Conservation (phyloP, 202 grass and related monocot species). For the Digitaria exilis region DNA sequence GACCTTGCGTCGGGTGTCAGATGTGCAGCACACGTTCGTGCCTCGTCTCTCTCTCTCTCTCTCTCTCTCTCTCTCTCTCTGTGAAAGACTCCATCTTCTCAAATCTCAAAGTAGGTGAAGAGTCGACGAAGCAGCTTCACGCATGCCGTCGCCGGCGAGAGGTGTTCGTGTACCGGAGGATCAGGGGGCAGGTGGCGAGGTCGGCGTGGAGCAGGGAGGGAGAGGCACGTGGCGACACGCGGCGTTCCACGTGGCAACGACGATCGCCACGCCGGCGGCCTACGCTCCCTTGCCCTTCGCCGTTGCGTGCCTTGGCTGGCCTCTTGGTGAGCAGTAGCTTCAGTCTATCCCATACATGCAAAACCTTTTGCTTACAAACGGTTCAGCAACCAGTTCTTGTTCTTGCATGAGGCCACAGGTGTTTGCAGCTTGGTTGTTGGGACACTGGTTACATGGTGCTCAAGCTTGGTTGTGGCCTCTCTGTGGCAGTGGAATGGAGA, state of each 20-base stretch:
- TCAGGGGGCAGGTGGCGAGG: background rate
- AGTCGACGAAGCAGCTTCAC: background rate
- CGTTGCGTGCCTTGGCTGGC: slow-evolving; percentile 81
- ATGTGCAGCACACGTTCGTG: no score
- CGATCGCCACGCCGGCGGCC: slow-evolving; percentile 81
- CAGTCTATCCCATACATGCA: no score
- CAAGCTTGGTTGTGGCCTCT: slow-evolving; percentile 64
- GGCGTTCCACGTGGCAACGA: slow-evolving; percentile 74
- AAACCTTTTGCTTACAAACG: background rate
- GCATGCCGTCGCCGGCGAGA: slow-evolving; percentile 25
- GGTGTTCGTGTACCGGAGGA: background rate
- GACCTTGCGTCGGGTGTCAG: background rate
- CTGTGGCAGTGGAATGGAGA: slow-evolving; percentile 86
- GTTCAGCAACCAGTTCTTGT: background rate
- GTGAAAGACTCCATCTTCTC: no score
- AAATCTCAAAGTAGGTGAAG: background rate
- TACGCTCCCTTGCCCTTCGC: slow-evolving; percentile 80
- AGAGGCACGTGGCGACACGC: slow-evolving; percentile 80
- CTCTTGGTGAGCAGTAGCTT: slow-evolving; percentile 48
- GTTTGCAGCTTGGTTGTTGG: slow-evolving; percentile 67
- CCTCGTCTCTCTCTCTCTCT: no score
- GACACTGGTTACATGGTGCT: slow-evolving; percentile 75
- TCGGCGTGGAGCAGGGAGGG: slow-evolving; percentile 5
- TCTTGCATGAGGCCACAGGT: slow-evolving; percentile 31
- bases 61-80: no score